Conservation (phyloP, 1,284 basidiomycete genomes). For the Vanrija humicola region DNA sequence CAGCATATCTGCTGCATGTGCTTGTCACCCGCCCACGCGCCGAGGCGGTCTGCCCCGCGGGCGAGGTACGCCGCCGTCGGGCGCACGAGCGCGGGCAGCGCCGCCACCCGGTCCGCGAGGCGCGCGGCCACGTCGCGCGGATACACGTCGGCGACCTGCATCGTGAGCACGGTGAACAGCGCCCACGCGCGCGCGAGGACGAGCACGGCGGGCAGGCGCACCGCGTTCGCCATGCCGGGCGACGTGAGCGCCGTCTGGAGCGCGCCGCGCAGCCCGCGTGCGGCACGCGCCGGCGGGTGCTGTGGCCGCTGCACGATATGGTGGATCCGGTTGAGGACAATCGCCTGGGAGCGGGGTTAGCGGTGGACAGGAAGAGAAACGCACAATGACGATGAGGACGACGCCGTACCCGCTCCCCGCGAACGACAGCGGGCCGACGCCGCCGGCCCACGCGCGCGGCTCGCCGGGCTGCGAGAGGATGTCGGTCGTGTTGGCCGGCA, state of each 20-base stretch:
- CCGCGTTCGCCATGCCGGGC: conserved; percentile 22
- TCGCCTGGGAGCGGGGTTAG: conserved; percentile 23
- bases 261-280: neutral
- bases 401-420: conserved; percentile 42
- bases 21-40: conserved; percentile 34
- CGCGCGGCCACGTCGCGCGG: conserved; percentile 10
- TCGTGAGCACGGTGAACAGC: conserved; percentile 36
- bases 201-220: conserved; percentile 41
- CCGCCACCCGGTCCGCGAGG: neutral
- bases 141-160: conserved; percentile 41
- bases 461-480: conserved; percentile 66
- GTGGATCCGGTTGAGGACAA: conserved; percentile 46
- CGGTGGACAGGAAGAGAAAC: conserved; percentile 2
- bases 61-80: conserved; percentile 4
- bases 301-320: conserved; percentile 43
- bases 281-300: conserved; percentile 17
- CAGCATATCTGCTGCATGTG: conserved; percentile 44
- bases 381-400: conserved; percentile 40
- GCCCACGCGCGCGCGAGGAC: conserved; percentile 36
- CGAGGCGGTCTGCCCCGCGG: conserved; percentile 15
- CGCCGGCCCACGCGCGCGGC: conserved; percentile 28
- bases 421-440: conserved; percentile 37
- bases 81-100: neutral
- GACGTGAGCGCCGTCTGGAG: conserved; percentile 22
- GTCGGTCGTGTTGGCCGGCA: neutral